Evolutionary conservation across 1,284 basidiomycete species (phyloP).

Genomic region (Melanopsichium pennsylvanicum): DNA sequence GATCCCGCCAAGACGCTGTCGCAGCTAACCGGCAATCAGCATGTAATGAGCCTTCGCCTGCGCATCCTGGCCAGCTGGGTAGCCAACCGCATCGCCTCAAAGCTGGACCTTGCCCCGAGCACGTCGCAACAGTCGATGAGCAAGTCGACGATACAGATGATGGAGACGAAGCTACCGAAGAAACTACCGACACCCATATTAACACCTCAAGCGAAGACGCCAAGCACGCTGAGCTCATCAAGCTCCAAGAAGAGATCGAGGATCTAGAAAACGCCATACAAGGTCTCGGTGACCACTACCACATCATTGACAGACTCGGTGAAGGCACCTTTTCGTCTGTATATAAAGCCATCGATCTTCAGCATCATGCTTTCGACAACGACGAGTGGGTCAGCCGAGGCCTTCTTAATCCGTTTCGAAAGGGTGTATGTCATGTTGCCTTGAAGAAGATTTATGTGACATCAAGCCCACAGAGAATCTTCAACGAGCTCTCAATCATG

Average conservation of each 20-base stretch:
- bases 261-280: constrained; percentile 81
- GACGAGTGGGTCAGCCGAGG: constrained; percentile 72
- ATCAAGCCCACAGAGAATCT: constrained; percentile 87
- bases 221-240: constrained; percentile 31
- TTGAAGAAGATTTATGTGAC: constrained; percentile 98
- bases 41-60: constrained; percentile 1
- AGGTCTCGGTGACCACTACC: constrained; percentile 74
- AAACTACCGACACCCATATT: constrained; percentile 13
- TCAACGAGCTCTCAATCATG: constrained; percentile 94
- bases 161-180: constrained; percentile 16
- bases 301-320: constrained; percentile 86
- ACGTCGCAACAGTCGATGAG: constrained; percentile 4
- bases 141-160: constrained; percentile 12
- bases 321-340: constrained; percentile 98
- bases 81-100: neutral
- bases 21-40: neutral
- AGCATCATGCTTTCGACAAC: constrained; percentile 82
- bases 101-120: too few relatives aligned
- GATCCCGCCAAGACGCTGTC: neutral
- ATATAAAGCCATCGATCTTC: constrained; percentile 90
- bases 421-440: constrained; percentile 76
- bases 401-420: constrained; percentile 33
- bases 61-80: neutral
- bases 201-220: constrained; percentile 40
- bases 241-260: constrained; percentile 59